Base-by-base conservation (phyloP, 257 asterid genomes). In the Penstemon newberryi region DNA sequence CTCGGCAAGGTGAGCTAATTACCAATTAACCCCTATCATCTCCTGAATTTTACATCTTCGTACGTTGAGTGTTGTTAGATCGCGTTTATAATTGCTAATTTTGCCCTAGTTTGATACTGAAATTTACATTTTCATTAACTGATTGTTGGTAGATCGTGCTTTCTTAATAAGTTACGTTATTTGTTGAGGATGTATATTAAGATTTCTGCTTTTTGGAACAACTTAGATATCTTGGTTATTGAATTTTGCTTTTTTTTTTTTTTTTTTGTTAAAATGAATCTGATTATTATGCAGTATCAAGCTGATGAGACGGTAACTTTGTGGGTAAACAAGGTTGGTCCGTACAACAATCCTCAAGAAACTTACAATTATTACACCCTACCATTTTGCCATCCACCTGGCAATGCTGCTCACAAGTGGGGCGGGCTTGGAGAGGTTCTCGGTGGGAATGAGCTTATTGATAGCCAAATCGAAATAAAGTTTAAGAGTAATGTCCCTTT, bases 261-360 rank as follows among this genome's bases (percentile, higher is more conserved):
- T 53, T 44, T 40, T 51, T 61, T 15, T 43, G 55, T 37, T 69
- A 42, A 73, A 51, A 58, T 15, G 53, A 43, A 9, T 45, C 18
- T 58, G 39, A 33, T 41, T 63, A 47, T 66, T 64, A 58, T 79
- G 88, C 91, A 89, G 96, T 89, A 83, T 78, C 82, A 86, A 62
- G 77, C 65, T 0, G 88, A 72, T 36, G 94, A 85, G 37, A 19
- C 78, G 12, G 89, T 86, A 63, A 86, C 79, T 13, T 62, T 89
- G 63, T 89, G 96, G 96, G 88, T 83, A 49, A 89, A 83, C 80
- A 82, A 83, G 84, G 91, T 89, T 73, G 94, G 89, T 8, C 94
- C 96, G 4, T 89, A 86, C 70, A 89, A 83, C 77, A 89, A 89
- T 76, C 96, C 96, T 13, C 94, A 89, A 77, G 94, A 89, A 75